These are phyloP conservation scores for Cephaloascus albidus DNA, from an alignment of 805 yeast genomes.

Conservation along the genomic window DNA sequence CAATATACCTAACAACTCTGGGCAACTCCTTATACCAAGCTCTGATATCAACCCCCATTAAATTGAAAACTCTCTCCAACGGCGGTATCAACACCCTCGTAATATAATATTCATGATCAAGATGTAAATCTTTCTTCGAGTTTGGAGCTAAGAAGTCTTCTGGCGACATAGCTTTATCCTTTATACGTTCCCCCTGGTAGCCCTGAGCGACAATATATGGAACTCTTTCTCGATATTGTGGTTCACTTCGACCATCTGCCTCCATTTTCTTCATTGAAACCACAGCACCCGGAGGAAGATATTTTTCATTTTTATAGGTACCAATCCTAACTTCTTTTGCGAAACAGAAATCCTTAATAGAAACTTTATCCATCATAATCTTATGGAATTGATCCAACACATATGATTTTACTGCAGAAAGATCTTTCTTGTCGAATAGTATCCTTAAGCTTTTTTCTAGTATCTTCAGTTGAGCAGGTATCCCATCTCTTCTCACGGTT, in stretches of 20 bases:
- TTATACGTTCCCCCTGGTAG: constrained; percentile 43
- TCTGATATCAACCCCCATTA: constrained; percentile 73
- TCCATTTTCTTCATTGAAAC: constrained; percentile 57
- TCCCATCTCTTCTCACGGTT: constrained; percentile 89
- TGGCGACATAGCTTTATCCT: constrained; percentile 77
- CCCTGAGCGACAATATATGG: constrained; percentile 73
- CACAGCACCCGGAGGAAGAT: constrained; percentile 88
- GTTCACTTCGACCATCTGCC: constrained; percentile 64
- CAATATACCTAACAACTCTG: constrained; percentile 4
- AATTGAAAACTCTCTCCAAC: constrained; percentile 68
- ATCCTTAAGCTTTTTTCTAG: constrained; percentile 60
- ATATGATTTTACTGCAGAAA: constrained; percentile 61
- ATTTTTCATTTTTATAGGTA: constrained; percentile 59
- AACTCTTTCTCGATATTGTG: constrained; percentile 83
- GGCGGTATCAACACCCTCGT: constrained; percentile 84
- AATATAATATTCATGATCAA: constrained; percentile 84
- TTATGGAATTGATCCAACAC: constrained; percentile 59
- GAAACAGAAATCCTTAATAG: constrained; percentile 80
- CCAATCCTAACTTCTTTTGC: constrained; percentile 87
- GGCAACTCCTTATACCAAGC: constrained; percentile 75
- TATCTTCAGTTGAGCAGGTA: constrained; percentile 82
- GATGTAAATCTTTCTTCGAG: constrained; percentile 21
- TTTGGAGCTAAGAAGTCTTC: constrained; percentile 48
- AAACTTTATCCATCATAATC: constrained; percentile 51
- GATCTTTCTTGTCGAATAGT: constrained; percentile 63